Evolutionary conservation across 495 filamentous ascomycete species (phyloP).

Genomic region (Aspergillus panamensis): DNA sequence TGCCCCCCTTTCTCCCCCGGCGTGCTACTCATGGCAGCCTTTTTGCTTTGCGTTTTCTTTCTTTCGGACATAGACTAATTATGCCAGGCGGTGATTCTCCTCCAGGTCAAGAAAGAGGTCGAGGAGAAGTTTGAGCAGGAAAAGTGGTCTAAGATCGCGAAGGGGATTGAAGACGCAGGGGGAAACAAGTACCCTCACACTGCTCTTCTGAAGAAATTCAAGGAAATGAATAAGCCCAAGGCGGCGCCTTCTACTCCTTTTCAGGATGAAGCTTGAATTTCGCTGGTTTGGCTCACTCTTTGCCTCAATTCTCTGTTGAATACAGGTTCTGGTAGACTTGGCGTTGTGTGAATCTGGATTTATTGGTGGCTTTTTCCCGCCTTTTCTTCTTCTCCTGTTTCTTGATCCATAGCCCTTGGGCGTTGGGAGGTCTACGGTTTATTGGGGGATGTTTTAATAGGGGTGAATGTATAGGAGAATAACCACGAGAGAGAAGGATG

Average conservation of each 20-base stretch:
- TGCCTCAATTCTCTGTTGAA: too few species aligned
- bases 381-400: too few species aligned
- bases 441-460: too few species aligned
- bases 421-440: too few species aligned
- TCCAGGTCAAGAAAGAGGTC: slow-evolving; percentile 22
- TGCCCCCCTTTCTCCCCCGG: neutral
- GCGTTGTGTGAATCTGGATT: too few species aligned
- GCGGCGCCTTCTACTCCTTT: neutral
- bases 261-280: neutral
- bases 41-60: too few species aligned
- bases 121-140: slow-evolving; percentile 26
- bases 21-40: neutral
- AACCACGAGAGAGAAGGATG: too few species aligned
- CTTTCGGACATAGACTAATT: too few species aligned
- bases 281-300: neutral
- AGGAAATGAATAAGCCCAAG: slow-evolving; percentile 16
- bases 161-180: slow-evolving; percentile 17
- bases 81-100: neutral
- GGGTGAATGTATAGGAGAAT: too few species aligned
- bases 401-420: too few species aligned
- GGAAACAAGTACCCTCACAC: slow-evolving; percentile 21
- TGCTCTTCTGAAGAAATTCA: slow-evolving; percentile 25
- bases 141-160: slow-evolving; percentile 23
- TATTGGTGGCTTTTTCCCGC: too few species aligned
- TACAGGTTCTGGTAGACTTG: neutral